Percentiles rank a stretch among this genome's conserved stretches.
phyloP scores from a whole-genome alignment of 225 moss, liverwort and hornwort species.

The Lunularia cruciata region DNA sequence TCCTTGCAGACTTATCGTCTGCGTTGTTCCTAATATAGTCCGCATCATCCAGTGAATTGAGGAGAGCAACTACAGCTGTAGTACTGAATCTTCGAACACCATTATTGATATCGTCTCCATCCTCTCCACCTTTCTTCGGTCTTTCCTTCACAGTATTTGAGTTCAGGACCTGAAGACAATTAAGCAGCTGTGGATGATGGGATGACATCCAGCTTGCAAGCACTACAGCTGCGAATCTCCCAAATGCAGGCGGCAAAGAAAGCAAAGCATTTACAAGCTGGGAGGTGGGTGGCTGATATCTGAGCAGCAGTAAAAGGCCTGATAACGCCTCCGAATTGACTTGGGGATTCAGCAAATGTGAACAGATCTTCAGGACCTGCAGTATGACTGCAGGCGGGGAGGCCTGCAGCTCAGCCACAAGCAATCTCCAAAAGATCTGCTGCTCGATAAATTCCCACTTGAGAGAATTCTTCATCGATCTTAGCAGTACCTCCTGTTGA shows the following conservation, averaged over 20 bases:
- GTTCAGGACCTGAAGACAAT: conserved; percentile 68
- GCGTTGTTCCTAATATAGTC: conserved; percentile 47
- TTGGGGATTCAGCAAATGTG: conserved; percentile 52
- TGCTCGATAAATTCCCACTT: conserved; percentile 95
- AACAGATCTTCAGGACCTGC: conserved; percentile 74
- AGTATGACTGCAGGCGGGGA: conserved; percentile 47
- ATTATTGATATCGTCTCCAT: conserved; percentile 49
- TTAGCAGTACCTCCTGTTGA: conserved; percentile 56
- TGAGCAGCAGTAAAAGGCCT: conserved; percentile 66
- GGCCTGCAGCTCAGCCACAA: conserved; percentile 77
- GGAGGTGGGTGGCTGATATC: conserved; percentile 68
- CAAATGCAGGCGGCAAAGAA: conserved; percentile 70
- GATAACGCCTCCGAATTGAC: conserved; percentile 69
- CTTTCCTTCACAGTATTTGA: conserved; percentile 62
- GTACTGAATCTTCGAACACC: conserved; percentile 52
- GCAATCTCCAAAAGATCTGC: conserved; percentile 85
- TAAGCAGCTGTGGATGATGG: conserved; percentile 65
- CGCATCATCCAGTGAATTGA: conserved; percentile 62
- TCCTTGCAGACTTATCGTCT: conserved; percentile 62
- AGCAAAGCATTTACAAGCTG: conserved; percentile 70
- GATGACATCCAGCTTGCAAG: conserved; percentile 88
- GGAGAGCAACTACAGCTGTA: conserved; percentile 55
- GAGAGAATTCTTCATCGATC: conserved; percentile 60
- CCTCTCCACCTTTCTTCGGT: conserved; percentile 53
- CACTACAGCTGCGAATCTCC: conserved; percentile 75